Evolutionary conservation across 2,329 filamentous ascomycete species (phyloP).

Genomic region (Xylariaceae sp.): DNA sequence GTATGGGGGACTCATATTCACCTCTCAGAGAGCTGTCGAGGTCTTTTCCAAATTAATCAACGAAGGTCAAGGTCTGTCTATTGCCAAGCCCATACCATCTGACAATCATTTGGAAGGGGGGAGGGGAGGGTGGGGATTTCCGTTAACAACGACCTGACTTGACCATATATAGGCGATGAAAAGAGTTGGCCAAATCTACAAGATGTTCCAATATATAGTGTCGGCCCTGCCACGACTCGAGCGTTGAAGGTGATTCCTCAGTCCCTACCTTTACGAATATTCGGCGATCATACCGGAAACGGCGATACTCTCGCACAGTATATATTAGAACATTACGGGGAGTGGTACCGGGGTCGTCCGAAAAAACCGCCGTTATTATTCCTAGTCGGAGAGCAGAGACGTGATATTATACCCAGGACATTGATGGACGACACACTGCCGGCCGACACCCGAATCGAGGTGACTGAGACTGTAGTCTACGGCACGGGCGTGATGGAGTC

Average conservation of each 20-base stretch:
- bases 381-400: slow-evolving; percentile 85
- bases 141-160: slow-evolving; percentile 28
- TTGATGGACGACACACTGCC: slow-evolving; percentile 67
- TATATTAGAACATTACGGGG: slow-evolving; percentile 79
- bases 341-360: slow-evolving; percentile 53
- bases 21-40: slow-evolving; percentile 83
- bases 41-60: slow-evolving; percentile 71
- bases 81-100: neutral
- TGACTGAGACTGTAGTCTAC: slow-evolving; percentile 86
- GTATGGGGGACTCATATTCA: slow-evolving; percentile 84
- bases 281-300: slow-evolving; percentile 83
- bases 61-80: slow-evolving; percentile 51
- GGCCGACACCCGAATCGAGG: slow-evolving; percentile 60
- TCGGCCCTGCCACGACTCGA: slow-evolving; percentile 80
- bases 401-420: slow-evolving; percentile 87
- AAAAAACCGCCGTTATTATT: slow-evolving; percentile 76
- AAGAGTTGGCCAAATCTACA: slow-evolving; percentile 59
- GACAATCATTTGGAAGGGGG: slow-evolving; percentile 28
- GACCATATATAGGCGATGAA: slow-evolving; percentile 36
- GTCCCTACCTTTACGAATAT: slow-evolving; percentile 64
- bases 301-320: slow-evolving; percentile 79
- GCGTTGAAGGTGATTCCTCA: slow-evolving; percentile 67
- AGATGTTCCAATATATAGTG: slow-evolving; percentile 73
- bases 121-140: too few species aligned
- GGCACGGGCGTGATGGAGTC: slow-evolving; percentile 82